These are phyloP conservation scores for Uronychia setigera DNA, from an alignment of 73 alveolate species.

Conservation along the genomic window DNA sequence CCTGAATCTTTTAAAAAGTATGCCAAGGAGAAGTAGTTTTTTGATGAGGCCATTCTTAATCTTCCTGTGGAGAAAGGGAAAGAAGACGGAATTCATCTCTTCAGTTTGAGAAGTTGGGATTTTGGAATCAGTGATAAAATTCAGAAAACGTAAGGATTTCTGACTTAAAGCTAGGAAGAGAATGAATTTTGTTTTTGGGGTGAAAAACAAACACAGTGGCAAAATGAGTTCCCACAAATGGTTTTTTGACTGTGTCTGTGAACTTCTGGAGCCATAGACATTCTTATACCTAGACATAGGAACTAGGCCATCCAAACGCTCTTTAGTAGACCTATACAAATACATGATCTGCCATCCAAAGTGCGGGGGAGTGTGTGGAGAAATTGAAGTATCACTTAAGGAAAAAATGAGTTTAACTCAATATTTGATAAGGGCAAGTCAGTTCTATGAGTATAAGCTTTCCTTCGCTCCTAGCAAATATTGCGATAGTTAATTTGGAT, in stretches of 20 bases:
- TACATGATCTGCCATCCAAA: slow-evolving; percentile 9
- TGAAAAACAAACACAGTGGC: not conserved
- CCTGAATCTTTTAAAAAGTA: slow-evolving; percentile 29
- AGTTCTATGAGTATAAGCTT: slow-evolving; percentile 47
- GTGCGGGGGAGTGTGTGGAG: slow-evolving; percentile 64
- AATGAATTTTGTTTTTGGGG: not conserved
- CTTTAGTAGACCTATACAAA: slow-evolving; percentile 14
- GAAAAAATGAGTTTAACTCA: no score
- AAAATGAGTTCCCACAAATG: slow-evolving; percentile 36
- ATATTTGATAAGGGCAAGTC: no score
- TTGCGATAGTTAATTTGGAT: slow-evolving; percentile 45
- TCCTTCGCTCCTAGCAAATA: slow-evolving; percentile 44
- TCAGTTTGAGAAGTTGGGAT: slow-evolving; percentile 24
- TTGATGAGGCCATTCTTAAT: slow-evolving; percentile 20
- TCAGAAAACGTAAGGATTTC: no score
- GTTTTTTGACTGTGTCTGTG: slow-evolving; percentile 55
- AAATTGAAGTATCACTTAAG: slow-evolving; percentile 39
- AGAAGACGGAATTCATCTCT: slow-evolving; percentile 16
- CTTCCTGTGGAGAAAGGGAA: slow-evolving; percentile 9
- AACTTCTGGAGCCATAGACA: slow-evolving; percentile 38
- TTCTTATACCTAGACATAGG: slow-evolving; percentile 59
- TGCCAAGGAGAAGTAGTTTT: slow-evolving; percentile 15
- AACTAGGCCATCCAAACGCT: slow-evolving; percentile 38
- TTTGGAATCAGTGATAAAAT: slow-evolving; percentile 29
- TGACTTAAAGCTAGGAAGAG: no score